A percentile compares a stretch with the other conserved stretches of the same genome.
phyloP scores from a whole-genome alignment of 768 basidiomycete species.

The Tricholoma terreum region DNA sequence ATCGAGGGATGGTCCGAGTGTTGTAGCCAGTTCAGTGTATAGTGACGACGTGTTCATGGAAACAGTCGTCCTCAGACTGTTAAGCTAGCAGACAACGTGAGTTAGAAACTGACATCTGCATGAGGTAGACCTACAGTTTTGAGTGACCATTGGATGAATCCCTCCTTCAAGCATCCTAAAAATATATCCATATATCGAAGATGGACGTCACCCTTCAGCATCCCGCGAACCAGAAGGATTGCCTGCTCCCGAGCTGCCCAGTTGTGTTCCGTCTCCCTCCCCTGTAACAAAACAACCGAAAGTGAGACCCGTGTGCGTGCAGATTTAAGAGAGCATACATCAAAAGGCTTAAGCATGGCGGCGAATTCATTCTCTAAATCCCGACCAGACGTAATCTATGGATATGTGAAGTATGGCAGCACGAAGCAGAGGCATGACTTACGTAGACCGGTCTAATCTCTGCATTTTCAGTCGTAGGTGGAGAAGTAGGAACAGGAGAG shows the following conservation, averaged over 20 bases:
- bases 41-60: constrained; percentile 73
- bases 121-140: constrained; percentile 64
- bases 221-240: constrained; percentile 76
- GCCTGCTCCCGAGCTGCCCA: constrained; percentile 83
- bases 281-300: constrained; percentile 41
- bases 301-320: neutral
- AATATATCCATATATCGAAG: constrained; percentile 73
- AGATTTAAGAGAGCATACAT: constrained; percentile 43
- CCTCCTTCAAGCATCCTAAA: constrained; percentile 67
- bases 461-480: constrained; percentile 37
- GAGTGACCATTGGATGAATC: constrained; percentile 76
- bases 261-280: constrained; percentile 97
- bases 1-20: constrained; percentile 70
- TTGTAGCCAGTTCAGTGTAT: constrained; percentile 67
- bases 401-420: neutral
- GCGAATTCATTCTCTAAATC: constrained; percentile 88
- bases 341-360: constrained; percentile 75
- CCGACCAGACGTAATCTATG: constrained; percentile 74
- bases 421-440: constrained; percentile 24
- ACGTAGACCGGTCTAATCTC: constrained; percentile 71
- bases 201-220: constrained; percentile 86
- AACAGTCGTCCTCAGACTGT: constrained; percentile 89
- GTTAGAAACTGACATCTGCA: constrained; percentile 1
- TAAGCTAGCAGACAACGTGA: constrained; percentile 48
- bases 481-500: constrained; percentile 32